Base-by-base conservation (phyloP, 176 grass and related monocot species). In the Lolium perenne region DNA sequence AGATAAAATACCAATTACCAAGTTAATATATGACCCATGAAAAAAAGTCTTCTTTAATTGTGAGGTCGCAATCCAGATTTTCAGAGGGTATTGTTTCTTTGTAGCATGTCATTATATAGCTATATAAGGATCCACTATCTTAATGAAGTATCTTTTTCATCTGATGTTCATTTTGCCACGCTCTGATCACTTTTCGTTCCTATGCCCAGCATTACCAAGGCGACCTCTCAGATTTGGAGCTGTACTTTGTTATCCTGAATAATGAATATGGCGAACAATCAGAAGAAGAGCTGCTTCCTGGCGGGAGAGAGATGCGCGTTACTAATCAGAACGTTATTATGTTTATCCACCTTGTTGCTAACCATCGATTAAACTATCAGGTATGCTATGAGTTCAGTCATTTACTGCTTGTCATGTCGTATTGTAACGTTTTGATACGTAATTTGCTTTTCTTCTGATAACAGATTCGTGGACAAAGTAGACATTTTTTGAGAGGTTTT, bases 261-360 rank as follows among this genome's bases (percentile, higher is more conserved):
- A 99, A 99, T 79, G 97, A 99, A 86, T 99, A 99, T 62, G 97
- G 97, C 48, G 97, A 99, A 79, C 94, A 99, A 89, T 90, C 82
- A 84, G 97, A 99, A 84, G 97, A 96, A 86, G 97, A 99, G 79
- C 90, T 99, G 51, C 64, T 99, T 14, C 87, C 92, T 65, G 97
- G 97, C 25, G 97, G 97, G 72, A 93, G 85, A 81, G 85, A 99
- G 14, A 88, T 91, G 70, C 90, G 82, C 77, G 97, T 99, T 80
- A 99, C 94, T 38, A 96, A 94, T 86, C 94, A 99, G 48, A 99
- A 99, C 85, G 94, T 99, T 86, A 96, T 99, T 91, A 87, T 85
- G 25, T 99, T 96, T 87, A 95, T 99, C 78, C 97, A 99, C 87
- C 97, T 99, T 90, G 88, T 99, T 22, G 90, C 97, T 7, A 99